Evolutionary conservation across 176 grass and related monocot genomes (phyloP).

Genomic region (Olyra latifolia): DNA sequence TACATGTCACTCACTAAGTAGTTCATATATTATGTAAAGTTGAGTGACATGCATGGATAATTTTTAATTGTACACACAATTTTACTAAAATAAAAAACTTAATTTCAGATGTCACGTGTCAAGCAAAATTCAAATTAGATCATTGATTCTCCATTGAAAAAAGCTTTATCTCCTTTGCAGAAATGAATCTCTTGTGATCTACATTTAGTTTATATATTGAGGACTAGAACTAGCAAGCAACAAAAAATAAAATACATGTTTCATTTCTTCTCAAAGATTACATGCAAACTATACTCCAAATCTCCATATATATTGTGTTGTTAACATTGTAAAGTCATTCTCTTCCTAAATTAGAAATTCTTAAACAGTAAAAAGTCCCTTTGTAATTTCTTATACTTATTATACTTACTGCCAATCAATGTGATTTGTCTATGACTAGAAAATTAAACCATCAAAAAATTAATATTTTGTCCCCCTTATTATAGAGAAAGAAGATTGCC

Average conservation of each 20-base stretch:
- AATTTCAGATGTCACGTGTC: background rate
- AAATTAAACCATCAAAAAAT: background rate
- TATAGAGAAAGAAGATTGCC: constrained; percentile 52
- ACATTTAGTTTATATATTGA: background rate
- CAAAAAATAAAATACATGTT: background rate
- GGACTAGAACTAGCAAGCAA: background rate
- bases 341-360: background rate
- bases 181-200: background rate
- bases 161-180: background rate
- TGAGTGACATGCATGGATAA: background rate
- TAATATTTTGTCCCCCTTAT: background rate
- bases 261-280: background rate
- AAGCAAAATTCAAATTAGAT: background rate
- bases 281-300: background rate
- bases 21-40: background rate
- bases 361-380: background rate
- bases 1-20: background rate
- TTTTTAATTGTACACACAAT: background rate
- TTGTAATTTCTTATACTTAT: background rate
- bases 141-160: background rate
- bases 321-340: background rate
- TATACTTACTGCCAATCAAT: background rate
- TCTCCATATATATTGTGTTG: background rate
- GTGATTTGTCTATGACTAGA: background rate
- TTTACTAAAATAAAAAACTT: background rate